phyloP scores from a whole-genome alignment of 306 rosid species.

The Vicia villosa region DNA sequence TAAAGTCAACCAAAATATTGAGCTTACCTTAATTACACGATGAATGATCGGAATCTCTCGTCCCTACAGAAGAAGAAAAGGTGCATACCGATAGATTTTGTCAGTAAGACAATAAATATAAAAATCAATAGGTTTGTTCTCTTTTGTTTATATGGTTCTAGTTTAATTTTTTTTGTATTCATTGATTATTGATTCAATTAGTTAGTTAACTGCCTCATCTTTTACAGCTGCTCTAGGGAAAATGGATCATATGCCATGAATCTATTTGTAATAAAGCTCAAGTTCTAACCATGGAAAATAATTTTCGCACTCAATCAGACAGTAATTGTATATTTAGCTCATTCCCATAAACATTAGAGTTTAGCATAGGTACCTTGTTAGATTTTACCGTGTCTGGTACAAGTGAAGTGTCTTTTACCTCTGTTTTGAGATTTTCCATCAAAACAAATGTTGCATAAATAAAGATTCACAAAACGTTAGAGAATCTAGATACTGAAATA shows the following conservation, averaged over 20 bases:
- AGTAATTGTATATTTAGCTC: not conserved
- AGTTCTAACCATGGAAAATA: not conserved
- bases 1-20: not conserved
- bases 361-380: no score
- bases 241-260: no score
- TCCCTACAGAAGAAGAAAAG: conserved; percentile 58
- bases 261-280: conserved; percentile 19
- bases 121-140: not conserved
- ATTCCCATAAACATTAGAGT: no score
- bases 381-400: no score
- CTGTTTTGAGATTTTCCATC: no score
- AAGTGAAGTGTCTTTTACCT: no score
- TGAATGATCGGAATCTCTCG: conserved; percentile 98
- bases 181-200: not conserved
- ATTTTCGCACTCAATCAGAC: not conserved
- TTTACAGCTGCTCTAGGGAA: no score
- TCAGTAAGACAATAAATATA: not conserved
- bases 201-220: no score
- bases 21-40: conserved; percentile 83
- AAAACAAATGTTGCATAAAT: no score
- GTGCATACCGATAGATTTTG: conserved; percentile 9
- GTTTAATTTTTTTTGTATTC: not conserved
- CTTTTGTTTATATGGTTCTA: not conserved
- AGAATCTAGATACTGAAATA: no score
- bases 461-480: no score